A percentile compares a stretch with the other conserved stretches of the same genome.
phyloP scores from a whole-genome alignment of 2,329 filamentous ascomycete species.

The Aspergillus jensenii region DNA sequence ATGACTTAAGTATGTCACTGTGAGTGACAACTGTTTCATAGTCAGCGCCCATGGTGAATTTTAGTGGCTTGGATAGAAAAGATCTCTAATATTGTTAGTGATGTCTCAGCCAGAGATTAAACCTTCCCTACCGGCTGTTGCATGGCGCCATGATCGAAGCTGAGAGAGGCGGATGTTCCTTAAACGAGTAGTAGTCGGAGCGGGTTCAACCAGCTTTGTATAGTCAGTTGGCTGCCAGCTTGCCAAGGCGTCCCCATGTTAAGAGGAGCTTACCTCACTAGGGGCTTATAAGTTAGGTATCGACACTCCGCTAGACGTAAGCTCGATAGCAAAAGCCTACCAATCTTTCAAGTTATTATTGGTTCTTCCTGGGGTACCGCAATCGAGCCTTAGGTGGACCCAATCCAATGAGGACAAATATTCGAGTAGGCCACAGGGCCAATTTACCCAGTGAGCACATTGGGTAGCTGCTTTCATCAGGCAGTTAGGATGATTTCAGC shows the following conservation, averaged over 20 bases:
- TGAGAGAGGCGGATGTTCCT: neutral
- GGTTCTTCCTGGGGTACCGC: no score
- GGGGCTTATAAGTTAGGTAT: no score
- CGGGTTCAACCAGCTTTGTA: neutral
- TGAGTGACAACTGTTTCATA: neutral
- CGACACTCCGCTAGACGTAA: no score
- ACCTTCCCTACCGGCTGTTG: neutral
- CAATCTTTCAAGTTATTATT: no score
- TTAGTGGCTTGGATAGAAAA: slow-evolving; percentile 2
- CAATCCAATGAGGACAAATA: no score
- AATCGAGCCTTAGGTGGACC: no score
- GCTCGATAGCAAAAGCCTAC: no score
- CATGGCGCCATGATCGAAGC: slow-evolving; percentile 2
- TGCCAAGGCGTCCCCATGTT: neutral
- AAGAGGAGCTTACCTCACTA: slow-evolving; percentile 1
- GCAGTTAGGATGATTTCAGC: no score
- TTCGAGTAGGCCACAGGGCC: no score
- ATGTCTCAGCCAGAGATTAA: neutral
- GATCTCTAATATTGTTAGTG: slow-evolving; percentile 1
- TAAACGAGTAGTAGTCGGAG: neutral
- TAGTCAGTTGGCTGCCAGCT: neutral
- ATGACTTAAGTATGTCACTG: neutral
- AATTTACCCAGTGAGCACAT: no score
- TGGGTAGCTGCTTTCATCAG: no score
- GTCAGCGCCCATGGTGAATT: neutral